Evolutionary conservation across 768 basidiomycete species (phyloP).

Genomic region (Boletus insuetus): DNA sequence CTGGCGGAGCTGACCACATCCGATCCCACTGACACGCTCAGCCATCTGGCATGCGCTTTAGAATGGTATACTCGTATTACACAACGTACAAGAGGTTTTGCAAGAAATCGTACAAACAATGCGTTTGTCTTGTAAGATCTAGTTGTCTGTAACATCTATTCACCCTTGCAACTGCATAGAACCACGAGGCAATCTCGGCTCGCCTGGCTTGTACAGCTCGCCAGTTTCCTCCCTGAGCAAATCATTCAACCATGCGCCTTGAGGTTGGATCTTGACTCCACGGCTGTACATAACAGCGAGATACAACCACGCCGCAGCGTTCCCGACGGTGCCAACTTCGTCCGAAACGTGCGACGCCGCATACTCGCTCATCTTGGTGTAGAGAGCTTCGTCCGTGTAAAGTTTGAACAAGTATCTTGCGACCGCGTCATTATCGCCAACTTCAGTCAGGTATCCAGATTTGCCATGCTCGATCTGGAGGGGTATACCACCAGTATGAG

Average conservation of each 20-base stretch:
- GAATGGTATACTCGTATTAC: not conserved
- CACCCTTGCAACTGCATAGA: conserved; percentile 48
- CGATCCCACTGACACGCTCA: no score
- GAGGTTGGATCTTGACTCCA: conserved; percentile 73
- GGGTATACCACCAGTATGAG: conserved; percentile 88
- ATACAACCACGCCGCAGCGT: conserved; percentile 63
- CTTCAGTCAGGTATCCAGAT: conserved; percentile 80
- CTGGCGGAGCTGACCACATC: not conserved
- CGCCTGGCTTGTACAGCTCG: conserved; percentile 61
- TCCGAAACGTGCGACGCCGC: conserved; percentile 78
- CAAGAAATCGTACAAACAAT: no score
- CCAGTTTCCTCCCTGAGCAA: conserved; percentile 72
- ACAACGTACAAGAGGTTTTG: not conserved
- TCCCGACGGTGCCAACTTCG: conserved; percentile 83
- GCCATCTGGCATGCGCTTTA: not conserved
- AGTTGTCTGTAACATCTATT: not conserved
- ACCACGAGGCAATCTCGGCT: conserved; percentile 70
- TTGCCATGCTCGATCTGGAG: conserved; percentile 87
- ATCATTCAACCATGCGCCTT: conserved; percentile 85
- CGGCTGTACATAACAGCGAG: conserved; percentile 79
- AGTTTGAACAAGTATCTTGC: conserved; percentile 76
- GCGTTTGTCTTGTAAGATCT: no score
- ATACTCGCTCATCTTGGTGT: conserved; percentile 59
- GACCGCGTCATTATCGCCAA: conserved; percentile 73
- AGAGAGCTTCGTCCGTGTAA: conserved; percentile 69